Base-by-base conservation (phyloP, 1,139 yeast genomes). In the Scheffersomyces illinoinensis region DNA sequence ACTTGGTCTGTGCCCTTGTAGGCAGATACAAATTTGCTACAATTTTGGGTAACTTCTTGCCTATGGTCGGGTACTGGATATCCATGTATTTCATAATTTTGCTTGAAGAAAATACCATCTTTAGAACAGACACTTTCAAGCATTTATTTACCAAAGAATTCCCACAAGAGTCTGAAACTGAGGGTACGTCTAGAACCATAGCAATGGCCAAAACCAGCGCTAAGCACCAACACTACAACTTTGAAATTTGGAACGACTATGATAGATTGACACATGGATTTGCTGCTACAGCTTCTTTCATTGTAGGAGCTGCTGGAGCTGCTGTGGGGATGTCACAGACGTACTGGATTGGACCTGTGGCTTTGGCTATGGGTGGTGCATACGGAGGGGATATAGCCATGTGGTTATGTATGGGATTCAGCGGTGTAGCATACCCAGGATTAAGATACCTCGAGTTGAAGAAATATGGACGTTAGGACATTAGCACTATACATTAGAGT, bases 11-110 rank as follows among this genome's bases (percentile, higher is more conserved):
- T 71, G 89, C 95, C 1, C 70, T 89, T 57, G 95, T 86, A 14
- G 98, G 98, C 12, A 83, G 91, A 67, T 78, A 90, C 71, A 86
- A 87, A 66, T 90, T 93, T 70, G 82, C 93, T 53, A 81, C 87
- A 4, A 91, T 92, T 62, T 78, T 93, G 68, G 86, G 93, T n/a
- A 93, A 92, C 69, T 93, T 93, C 76, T 78, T 93, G 65, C 97
- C 98, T 10, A 92, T 93, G 97, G 85, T 93, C 61, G 97, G 97
- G 0, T 93, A 93, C 75, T 93, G 98, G 98, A 85, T 91, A 57
- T 87, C 95, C 57, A 91, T 93, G 77, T 93, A 92, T 73, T 86
- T 90, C 67, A 84, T 86, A 33, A 74, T 92, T 56, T 74, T 92
- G 53, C 62, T 91, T 2, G 93, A 91, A 67, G 98, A 93, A 70